Percentiles rank a stretch among this genome's conserved stretches.
Evolutionary conservation across 1,284 basidiomycete species (phyloP).

Genomic region (Chiua sp.): DNA sequence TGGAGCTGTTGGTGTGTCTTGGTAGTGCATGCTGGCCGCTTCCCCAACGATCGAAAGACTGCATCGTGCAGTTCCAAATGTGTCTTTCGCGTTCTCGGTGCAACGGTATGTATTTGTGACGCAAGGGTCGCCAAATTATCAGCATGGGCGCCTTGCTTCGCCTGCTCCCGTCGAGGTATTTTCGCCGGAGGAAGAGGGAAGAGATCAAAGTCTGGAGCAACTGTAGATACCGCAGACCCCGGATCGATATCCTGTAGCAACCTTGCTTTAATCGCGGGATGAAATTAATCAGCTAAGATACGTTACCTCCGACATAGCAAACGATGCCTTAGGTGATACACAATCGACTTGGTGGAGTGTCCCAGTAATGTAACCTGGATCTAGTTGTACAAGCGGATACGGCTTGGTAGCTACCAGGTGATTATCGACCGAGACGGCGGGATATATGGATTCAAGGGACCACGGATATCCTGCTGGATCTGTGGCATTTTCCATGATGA

Average conservation of each 20-base stretch:
- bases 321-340: not conserved
- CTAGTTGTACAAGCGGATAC: conserved; percentile 25
- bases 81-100: conserved; percentile 17
- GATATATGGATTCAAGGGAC: conserved; percentile 36
- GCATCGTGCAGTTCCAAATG: conserved; percentile 23
- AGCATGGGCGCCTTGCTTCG: not conserved
- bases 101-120: not conserved
- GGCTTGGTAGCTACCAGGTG: not conserved
- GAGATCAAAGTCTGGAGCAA: conserved; percentile 43
- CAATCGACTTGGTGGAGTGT: conserved; percentile 8
- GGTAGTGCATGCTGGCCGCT: conserved; percentile 1
- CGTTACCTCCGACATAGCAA: conserved; percentile 22
- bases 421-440: conserved; percentile 12
- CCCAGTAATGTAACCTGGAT: conserved; percentile 10
- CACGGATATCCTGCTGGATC: conserved; percentile 32
- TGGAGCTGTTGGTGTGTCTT: conserved; percentile 41
- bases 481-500: conserved; percentile 8
- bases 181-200: conserved; percentile 32
- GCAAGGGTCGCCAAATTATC: not conserved
- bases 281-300: not conserved
- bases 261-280: conserved; percentile 6
- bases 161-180: not conserved
- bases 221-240: conserved; percentile 40
- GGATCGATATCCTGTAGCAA: conserved; percentile 1
- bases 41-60: conserved; percentile 14